phyloP scores from a whole-genome alignment of 2,329 filamentous ascomycete genomes.

The Boeremia lycopersici region DNA sequence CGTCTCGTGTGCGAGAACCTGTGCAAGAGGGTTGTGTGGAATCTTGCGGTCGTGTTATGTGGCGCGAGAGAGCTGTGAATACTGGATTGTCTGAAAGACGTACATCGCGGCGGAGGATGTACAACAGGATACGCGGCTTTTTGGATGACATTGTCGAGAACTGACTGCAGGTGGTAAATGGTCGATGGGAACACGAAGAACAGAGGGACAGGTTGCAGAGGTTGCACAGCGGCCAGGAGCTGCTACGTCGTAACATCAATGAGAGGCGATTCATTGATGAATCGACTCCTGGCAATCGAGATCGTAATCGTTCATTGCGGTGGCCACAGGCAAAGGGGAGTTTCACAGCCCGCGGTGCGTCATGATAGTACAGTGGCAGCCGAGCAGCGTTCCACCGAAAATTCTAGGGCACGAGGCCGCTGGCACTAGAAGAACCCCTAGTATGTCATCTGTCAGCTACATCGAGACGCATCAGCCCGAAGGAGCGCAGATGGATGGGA shows the following conservation, averaged over 20 bases:
- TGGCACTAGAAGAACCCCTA: constrained; percentile 29
- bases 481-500: constrained; percentile 27
- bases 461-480: constrained; percentile 25
- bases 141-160: constrained; percentile 28
- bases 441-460: constrained; percentile 36
- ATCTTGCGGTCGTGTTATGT: constrained; percentile 16
- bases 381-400: constrained; percentile 25
- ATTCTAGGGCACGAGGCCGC: constrained; percentile 28
- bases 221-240: constrained; percentile 39
- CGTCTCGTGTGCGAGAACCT: constrained; percentile 47
- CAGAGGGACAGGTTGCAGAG: constrained; percentile 34
- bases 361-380: constrained; percentile 31
- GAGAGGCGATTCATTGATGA: constrained; percentile 24
- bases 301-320: constrained; percentile 26
- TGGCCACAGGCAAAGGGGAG: constrained; percentile 21
- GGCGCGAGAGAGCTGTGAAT: constrained; percentile 61
- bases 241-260: constrained; percentile 42
- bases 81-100: constrained; percentile 77
- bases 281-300: constrained; percentile 18
- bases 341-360: constrained; percentile 25
- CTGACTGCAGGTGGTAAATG: constrained; percentile 19
- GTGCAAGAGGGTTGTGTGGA: constrained; percentile 9
- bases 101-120: constrained; percentile 74
- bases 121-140: constrained; percentile 63
- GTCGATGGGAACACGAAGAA: constrained; percentile 28